Percentiles rank a stretch among this genome's conserved stretches.
Evolutionary conservation across 2,329 filamentous ascomycete genomes (phyloP).

Genomic region (Fusarium nelsonii): DNA sequence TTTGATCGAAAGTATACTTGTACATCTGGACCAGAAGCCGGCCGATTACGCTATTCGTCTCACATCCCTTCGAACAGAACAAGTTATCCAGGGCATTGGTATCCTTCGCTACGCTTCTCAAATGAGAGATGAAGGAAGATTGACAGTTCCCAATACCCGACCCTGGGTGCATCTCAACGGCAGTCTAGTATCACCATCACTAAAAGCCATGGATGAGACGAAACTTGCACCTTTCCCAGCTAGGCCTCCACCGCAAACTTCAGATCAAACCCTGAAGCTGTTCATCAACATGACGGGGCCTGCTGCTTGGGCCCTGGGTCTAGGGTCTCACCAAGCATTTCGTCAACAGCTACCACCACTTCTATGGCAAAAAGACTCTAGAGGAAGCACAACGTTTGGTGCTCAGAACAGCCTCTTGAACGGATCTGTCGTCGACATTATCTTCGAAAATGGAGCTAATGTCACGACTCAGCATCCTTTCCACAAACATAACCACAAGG

Average conservation of each 20-base stretch:
- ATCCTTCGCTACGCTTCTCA: not conserved
- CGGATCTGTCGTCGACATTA: not conserved
- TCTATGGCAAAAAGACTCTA: not conserved
- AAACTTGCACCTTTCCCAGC: not conserved
- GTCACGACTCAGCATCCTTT: not conserved
- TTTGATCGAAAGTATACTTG: not conserved
- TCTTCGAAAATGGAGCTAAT: not conserved
- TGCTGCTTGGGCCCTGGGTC: not conserved
- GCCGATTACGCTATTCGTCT: not conserved
- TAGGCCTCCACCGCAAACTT: not conserved
- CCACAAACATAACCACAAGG: not conserved
- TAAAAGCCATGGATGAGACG: not conserved
- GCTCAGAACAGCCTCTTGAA: not conserved
- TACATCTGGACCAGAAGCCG: not conserved
- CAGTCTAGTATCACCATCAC: not conserved
- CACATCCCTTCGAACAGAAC: not conserved
- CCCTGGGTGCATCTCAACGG: not conserved
- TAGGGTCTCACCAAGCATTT: conserved; percentile 1
- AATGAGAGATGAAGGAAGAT: not conserved
- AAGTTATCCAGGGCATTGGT: not conserved
- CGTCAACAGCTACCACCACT: not conserved
- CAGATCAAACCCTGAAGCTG: not conserved
- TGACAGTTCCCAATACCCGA: not conserved
- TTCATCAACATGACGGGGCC: conserved; percentile 2
- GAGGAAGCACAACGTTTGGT: not conserved